These are phyloP conservation scores for Myxozyma melibiosi DNA, from an alignment of 805 yeast species.

Conservation along the genomic window DNA sequence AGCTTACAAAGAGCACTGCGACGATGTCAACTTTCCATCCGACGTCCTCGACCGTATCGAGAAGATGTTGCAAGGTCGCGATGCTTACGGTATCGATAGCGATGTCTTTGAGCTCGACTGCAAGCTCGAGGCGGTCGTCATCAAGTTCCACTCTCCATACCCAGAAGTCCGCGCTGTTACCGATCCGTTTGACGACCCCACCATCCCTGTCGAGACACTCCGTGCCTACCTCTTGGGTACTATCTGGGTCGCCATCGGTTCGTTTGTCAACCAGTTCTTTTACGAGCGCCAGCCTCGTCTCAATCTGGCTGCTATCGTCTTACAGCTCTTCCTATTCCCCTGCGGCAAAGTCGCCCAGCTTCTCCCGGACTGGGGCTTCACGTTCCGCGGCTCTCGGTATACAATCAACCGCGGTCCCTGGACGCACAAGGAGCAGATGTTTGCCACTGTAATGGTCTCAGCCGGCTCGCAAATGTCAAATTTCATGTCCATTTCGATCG, in stretches of 20 bases:
- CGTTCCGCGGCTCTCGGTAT: slow-evolving; percentile 42
- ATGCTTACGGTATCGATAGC: slow-evolving; percentile 13
- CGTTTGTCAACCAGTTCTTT: slow-evolving; percentile 62
- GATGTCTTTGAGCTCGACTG: slow-evolving; percentile 39
- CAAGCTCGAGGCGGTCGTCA: slow-evolving; percentile 49
- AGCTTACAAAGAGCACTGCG: slow-evolving; percentile 48
- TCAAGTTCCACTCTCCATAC: slow-evolving; percentile 53
- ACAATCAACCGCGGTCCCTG: slow-evolving; percentile 63
- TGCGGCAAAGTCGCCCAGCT: slow-evolving; percentile 48
- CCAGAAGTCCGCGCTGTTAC: slow-evolving; percentile 63
- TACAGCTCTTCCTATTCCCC: slow-evolving; percentile 68
- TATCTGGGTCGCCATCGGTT: slow-evolving; percentile 57
- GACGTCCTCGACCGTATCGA: slow-evolving; percentile 18
- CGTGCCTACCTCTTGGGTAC: slow-evolving; percentile 57
- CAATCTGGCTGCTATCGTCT: slow-evolving; percentile 58
- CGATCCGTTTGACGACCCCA: slow-evolving; percentile 55
- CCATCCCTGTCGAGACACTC: slow-evolving; percentile 51
- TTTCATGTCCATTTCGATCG: slow-evolving; percentile 18
- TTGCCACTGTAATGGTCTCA: slow-evolving; percentile 48
- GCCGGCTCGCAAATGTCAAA: slow-evolving; percentile 26
- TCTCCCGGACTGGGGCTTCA: slow-evolving; percentile 30
- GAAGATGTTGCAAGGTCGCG: slow-evolving; percentile 14
- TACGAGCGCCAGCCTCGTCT: slow-evolving; percentile 60
- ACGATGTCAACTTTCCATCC: slow-evolving; percentile 52
- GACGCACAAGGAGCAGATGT: slow-evolving; percentile 62